Evolutionary conservation across 208 protist genomes (phyloP).

Genomic region (Vickermania spadyakhi): DNA sequence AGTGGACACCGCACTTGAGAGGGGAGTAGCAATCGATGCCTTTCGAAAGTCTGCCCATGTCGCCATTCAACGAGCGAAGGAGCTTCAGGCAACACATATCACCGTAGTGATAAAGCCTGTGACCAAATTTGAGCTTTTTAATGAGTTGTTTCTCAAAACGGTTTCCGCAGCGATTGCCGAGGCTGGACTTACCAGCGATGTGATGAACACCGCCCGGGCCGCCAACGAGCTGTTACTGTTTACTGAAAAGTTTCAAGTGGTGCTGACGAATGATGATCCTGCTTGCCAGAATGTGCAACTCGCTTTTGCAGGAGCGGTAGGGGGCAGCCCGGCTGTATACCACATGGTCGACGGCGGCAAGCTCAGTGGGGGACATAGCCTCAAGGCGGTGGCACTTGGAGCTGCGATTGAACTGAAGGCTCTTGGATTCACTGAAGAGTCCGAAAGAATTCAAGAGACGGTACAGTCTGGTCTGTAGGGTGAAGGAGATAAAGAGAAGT

Average conservation of each 20-base stretch:
- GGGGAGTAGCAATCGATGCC: conserved; percentile 24
- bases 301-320: conserved; percentile 58
- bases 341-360: conserved; percentile 42
- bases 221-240: conserved; percentile 65
- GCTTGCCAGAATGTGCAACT: conserved; percentile 54
- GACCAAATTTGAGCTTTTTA: conserved; percentile 58
- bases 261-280: conserved; percentile 65
- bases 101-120: conserved; percentile 69
- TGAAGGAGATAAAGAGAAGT: conserved; percentile 12
- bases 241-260: conserved; percentile 54
- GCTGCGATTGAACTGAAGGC: conserved; percentile 51
- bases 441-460: conserved; percentile 47
- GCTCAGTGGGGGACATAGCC: conserved; percentile 65
- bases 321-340: conserved; percentile 52
- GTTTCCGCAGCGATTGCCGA: conserved; percentile 36
- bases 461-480: conserved; percentile 13
- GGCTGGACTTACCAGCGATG: conserved; percentile 49
- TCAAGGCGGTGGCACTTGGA: conserved; percentile 57
- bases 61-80: conserved; percentile 56
- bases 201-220: conserved; percentile 32
- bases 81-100: conserved; percentile 35
- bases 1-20: conserved; percentile 42
- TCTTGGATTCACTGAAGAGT: conserved; percentile 58
- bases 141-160: conserved; percentile 53
- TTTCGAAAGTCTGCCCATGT: conserved; percentile 57